These are phyloP conservation scores for Fusarium devonianum DNA, from an alignment of 2,329 filamentous ascomycete species.

Conservation along the genomic window DNA sequence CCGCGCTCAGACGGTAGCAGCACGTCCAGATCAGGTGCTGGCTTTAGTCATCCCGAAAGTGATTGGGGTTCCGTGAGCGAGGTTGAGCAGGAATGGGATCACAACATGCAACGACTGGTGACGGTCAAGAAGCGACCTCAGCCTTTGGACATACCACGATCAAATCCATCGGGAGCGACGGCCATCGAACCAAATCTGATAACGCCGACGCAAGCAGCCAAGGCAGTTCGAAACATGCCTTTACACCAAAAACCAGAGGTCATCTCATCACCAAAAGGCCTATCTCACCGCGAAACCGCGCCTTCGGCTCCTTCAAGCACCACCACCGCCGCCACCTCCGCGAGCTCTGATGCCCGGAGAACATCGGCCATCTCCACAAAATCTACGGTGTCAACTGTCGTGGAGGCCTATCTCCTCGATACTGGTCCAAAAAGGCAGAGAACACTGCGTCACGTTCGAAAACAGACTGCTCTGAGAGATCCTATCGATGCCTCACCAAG, in stretches of 20 bases:
- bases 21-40: slow-evolving; percentile 54
- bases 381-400: slow-evolving; percentile 63
- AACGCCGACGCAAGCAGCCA: slow-evolving; percentile 60
- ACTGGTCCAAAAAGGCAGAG: slow-evolving; percentile 54
- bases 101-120: slow-evolving; percentile 61
- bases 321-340: slow-evolving; percentile 50
- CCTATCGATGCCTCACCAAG: slow-evolving; percentile 40
- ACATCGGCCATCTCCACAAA: slow-evolving; percentile 63
- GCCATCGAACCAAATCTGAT: slow-evolving; percentile 58
- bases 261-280: slow-evolving; percentile 25
- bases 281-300: slow-evolving; percentile 36
- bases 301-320: slow-evolving; percentile 47
- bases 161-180: slow-evolving; percentile 45
- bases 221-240: slow-evolving; percentile 56
- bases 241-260: slow-evolving; percentile 51
- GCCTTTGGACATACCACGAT: slow-evolving; percentile 34
- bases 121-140: slow-evolving; percentile 57
- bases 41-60: slow-evolving; percentile 63
- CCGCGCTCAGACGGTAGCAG: slow-evolving; percentile 50
- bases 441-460: slow-evolving; percentile 68
- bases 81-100: slow-evolving; percentile 63
- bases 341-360: slow-evolving; percentile 55
- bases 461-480: slow-evolving; percentile 60
- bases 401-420: slow-evolving; percentile 66
- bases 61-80: slow-evolving; percentile 61